Base-by-base conservation (phyloP, 371 early-diverging fungal species). In the Massospora cicadina region DNA sequence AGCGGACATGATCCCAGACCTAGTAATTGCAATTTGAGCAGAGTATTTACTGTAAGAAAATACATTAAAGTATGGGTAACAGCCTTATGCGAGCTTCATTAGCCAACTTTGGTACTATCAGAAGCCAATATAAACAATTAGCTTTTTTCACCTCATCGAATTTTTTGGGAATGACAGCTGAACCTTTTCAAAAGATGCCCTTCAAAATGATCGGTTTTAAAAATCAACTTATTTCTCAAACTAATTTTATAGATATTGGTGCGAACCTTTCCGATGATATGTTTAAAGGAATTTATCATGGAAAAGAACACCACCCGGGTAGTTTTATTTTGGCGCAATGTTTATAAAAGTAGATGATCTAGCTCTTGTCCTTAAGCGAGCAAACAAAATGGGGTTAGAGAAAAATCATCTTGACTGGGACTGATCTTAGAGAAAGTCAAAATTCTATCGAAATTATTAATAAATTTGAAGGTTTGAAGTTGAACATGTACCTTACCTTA, bases 221-320 rank as follows among this genome's bases (percentile, higher is more conserved):
- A 24, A 5, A 12, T 30, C 21, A 23, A 17, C 27, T 28, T 28
- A 26, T 28, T 23, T 5, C 64, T 27, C 29, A 17, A 7, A 1
- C 29, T 17, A 57, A 28, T 55, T 74, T 17, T 3, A 68, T 73
- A 77, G 91, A 92, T 63, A 88, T 92, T 71, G 93, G 84, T 27
- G 83, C 83, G 33, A 92, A 92, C 65, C 76, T 92, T 68, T 86
- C 89, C 0, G 90, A 91, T 69, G 77, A 83, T 31, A 84, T 90
- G 82, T 93, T 89, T 69, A 77, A 80, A 23, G 93, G 93, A 13
- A 59, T 77, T 17, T 93, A 93, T 71, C 80, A 84, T 54, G 90
- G 84, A 28, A 90, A 85, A 64, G 81, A 76, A 66, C 77, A 70
- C 23, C 93, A 92, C 69, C 68, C 72, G 63, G 82, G 86, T 82